Evolutionary conservation across 2,329 filamentous ascomycete genomes (phyloP).

Genomic region (Sclerotiophoma versabilis): DNA sequence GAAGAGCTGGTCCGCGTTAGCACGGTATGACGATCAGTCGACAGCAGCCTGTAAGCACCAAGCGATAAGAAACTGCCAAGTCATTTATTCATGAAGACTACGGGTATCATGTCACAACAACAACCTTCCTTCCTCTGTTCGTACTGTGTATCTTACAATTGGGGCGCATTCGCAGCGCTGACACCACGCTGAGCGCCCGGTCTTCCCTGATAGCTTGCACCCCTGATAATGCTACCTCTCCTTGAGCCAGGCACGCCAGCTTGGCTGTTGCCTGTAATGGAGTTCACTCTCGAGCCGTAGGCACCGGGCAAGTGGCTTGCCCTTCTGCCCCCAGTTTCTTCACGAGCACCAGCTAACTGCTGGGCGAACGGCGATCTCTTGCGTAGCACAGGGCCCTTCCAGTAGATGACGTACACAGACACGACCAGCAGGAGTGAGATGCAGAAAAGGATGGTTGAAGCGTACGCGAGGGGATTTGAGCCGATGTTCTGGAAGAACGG

Average conservation of each 20-base stretch:
- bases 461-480: constrained; percentile 57
- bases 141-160: not conserved
- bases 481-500: constrained; percentile 61
- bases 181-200: constrained; percentile 12
- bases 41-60: too few species aligned
- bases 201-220: constrained; percentile 23
- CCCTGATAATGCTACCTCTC: constrained; percentile 41
- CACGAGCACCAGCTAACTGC: constrained; percentile 46
- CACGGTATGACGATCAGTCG: too few species aligned
- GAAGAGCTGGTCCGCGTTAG: too few species aligned
- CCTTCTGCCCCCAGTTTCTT: constrained; percentile 42
- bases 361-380: constrained; percentile 63
- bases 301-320: constrained; percentile 41
- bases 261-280: constrained; percentile 26
- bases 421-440: constrained; percentile 56
- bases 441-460: constrained; percentile 63
- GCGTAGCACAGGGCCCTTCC: constrained; percentile 63
- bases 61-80: too few species aligned
- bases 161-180: not conserved
- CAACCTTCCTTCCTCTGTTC: too few species aligned
- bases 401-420: constrained; percentile 58
- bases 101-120: too few species aligned
- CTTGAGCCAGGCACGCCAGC: constrained; percentile 28
- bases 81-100: too few species aligned
- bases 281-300: constrained; percentile 43